phyloP scores from a whole-genome alignment of 2,329 filamentous ascomycete species.

The Hypoxylon rubiginosum region DNA sequence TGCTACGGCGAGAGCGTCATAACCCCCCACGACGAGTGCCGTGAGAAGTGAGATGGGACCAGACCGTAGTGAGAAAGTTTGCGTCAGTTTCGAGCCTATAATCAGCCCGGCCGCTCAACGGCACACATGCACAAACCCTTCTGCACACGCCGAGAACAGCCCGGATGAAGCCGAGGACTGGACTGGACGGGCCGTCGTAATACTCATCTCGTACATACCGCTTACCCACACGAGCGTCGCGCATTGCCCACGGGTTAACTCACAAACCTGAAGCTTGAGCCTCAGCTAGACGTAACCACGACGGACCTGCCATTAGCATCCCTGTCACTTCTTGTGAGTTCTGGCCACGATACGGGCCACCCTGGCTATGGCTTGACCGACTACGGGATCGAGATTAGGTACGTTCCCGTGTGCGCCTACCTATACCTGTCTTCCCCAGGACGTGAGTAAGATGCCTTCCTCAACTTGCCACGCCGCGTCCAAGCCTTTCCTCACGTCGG shows the following conservation, averaged over 20 bases:
- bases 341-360: conserved; percentile 14
- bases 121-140: not conserved
- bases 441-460: conserved; percentile 16
- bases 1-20: too few species aligned
- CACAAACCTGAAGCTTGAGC: too few species aligned
- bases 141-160: not conserved
- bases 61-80: conserved; percentile 12
- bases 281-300: too few species aligned
- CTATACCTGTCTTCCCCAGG: conserved; percentile 2
- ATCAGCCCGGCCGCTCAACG: not conserved
- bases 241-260: too few species aligned
- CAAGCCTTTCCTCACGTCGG: conserved; percentile 30
- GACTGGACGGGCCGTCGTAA: too few species aligned
- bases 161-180: too few species aligned
- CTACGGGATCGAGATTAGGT: conserved; percentile 29
- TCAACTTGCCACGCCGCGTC: conserved; percentile 9
- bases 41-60: not conserved
- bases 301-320: too few species aligned
- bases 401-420: conserved; percentile 21
- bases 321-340: conserved; percentile 3
- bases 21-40: not conserved
- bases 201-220: not conserved
- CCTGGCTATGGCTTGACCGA: conserved; percentile 21
- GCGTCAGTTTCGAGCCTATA: conserved; percentile 22
- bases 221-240: not conserved